Evolutionary conservation across 2,329 filamentous ascomycete species (phyloP), one percentile per base, ranked within the genome.

Genomic region (Ilyonectria mors-panacis): DNA sequence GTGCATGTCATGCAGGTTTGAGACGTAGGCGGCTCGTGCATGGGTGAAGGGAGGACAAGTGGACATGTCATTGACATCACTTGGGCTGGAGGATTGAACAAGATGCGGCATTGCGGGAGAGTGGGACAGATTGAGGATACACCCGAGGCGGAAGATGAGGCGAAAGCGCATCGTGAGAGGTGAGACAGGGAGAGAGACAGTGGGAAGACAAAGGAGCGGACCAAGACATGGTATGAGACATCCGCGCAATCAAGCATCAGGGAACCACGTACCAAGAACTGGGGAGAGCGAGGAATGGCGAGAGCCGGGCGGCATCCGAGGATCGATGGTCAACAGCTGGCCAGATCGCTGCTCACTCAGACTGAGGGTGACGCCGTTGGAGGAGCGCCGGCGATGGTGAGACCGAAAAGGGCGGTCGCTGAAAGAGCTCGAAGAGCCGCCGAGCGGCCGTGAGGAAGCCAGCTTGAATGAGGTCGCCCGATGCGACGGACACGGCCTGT

Each of bases 401-500:
- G 82, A 83, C 66, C 81, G 81, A 62, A 78, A 75, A 68, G 85
- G 83, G 72, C 82, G 80, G 79, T 85, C 85, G 81, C 82, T 85
- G 74, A 83, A 84, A 75, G 86, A 87, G 79, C 81, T 82, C 81
- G 88, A 88, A 67, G 88, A 86, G 78, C 86, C 86, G 73, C 84
- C 82, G 74, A 81, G 78, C 71, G 81, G 78, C 70, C 81, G 83
- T 81, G 82, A 78, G 73, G 84, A 82, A 81, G 85, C 87, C 87
- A 89, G 85, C 73, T 81, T 86, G 80, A 63, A 60, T 21, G 66
- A 72, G 63, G 74, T 74, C 68, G 74, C 72, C 66, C 61, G 47
- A 51, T 65, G 74, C 74, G 68, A 76, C 73, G 35, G 66, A 47
- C 63, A 55, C 56, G 47, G 69, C 59, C 69, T 69, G 57, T 66